These are phyloP conservation scores for Amylocarpus encephaloides DNA, from an alignment of 2,329 filamentous ascomycete genomes.

Conservation along the genomic window DNA sequence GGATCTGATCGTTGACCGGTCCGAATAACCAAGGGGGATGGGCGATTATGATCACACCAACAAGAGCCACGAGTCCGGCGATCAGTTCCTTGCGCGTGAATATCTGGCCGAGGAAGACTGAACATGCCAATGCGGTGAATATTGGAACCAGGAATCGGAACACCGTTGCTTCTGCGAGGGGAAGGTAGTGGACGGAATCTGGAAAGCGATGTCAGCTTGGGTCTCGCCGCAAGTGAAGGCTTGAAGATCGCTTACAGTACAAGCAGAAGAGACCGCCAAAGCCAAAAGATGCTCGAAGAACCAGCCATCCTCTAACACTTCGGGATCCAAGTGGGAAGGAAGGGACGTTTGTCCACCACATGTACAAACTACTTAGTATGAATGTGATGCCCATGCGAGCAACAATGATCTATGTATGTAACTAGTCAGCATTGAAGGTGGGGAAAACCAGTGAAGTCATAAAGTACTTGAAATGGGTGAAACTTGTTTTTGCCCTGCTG, in stretches of 20 bases:
- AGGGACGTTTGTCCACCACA: slow-evolving; percentile 63
- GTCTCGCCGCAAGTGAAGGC: neutral
- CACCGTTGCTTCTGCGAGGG: slow-evolving; percentile 81
- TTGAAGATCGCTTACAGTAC: slow-evolving; percentile 21
- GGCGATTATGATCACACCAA: slow-evolving; percentile 79
- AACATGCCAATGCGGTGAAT: slow-evolving; percentile 76
- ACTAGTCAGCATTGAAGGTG: slow-evolving; percentile 67
- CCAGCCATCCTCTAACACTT: slow-evolving; percentile 60
- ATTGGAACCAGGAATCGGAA: slow-evolving; percentile 81
- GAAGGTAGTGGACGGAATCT: slow-evolving; percentile 58
- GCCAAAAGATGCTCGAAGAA: slow-evolving; percentile 63
- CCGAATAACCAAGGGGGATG: slow-evolving; percentile 39
- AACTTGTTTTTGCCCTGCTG: slow-evolving; percentile 66
- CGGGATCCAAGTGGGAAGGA: slow-evolving; percentile 64
- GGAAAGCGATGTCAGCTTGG: slow-evolving; percentile 3
- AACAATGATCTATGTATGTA: slow-evolving; percentile 37
- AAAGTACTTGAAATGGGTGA: slow-evolving; percentile 83
- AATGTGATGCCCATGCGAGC: slow-evolving; percentile 27
- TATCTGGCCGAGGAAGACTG: slow-evolving; percentile 62
- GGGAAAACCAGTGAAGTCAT: slow-evolving; percentile 34
- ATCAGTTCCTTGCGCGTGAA: slow-evolving; percentile 74
- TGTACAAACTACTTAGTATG: slow-evolving; percentile 47
- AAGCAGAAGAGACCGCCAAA: slow-evolving; percentile 69
- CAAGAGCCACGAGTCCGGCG: slow-evolving; percentile 66
- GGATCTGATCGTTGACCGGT: slow-evolving; percentile 9